Evolutionary conservation across 768 basidiomycete species (phyloP), one percentile per base, ranked within the genome.

Genomic region (Candolleomyces eurysporus): DNA sequence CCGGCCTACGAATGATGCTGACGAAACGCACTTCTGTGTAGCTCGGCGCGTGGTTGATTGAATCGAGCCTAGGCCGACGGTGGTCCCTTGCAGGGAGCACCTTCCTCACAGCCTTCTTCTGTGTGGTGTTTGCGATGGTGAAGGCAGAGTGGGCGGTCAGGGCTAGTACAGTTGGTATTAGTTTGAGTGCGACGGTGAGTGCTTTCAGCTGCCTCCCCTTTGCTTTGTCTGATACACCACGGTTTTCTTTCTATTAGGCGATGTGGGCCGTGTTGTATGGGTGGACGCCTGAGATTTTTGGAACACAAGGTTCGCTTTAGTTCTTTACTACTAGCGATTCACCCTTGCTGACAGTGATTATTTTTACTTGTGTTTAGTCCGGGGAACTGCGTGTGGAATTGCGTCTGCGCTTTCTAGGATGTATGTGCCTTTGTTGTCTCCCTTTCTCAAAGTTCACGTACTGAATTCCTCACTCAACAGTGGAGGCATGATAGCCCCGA

Each of bases 181-280:
- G 86, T 67, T 69, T 96, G 60, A 87, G 86, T 60, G 85, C 89
- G 0, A 92, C 93, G 51, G 85, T 90, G 50, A 62, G 78, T 72
- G 17, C 26, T 26, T 26, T 26, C 26, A 26, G 26, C 26, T 26
- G 26, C 26, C 26, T 26, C 26, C 26, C 26, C 26, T 4, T 26
- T 26, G 26, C 26, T 26, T 4, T 4, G 26, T 2, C 26, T 26
- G 26, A 26, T 2, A 26, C 2, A 4, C 26, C 10, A 46, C 50
- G 9, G 32, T 50, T 26, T 52, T 52, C 21, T 14, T 46, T 58
- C 59, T 1, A 36, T 43, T 64, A 90, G 88, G 80, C 88, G 2
- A 92, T 92, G 92, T 93, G 89, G 83, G 90, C 92, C 11, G 88
- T 94, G n/a, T 66, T 93, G 56, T 93, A 93, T 66, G 91, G 91